Evolutionary conservation across 345 rosid species (phyloP).

Genomic region (Salix purpurea): DNA sequence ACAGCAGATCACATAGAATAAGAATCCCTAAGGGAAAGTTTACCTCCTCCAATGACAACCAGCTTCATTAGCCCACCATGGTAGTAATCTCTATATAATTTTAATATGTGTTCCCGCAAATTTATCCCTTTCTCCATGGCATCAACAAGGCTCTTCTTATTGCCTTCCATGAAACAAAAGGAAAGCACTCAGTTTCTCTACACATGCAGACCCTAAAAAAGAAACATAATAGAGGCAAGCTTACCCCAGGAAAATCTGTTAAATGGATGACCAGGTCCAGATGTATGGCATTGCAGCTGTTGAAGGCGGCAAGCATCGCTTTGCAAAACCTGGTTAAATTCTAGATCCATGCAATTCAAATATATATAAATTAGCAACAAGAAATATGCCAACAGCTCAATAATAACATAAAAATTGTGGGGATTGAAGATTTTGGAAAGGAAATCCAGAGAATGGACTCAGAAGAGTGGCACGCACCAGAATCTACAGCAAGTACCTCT

Average conservation of each 20-base stretch:
- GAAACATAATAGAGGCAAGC: conserved; percentile 26
- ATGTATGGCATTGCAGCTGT: conserved; percentile 88
- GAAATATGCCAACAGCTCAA: conserved; percentile 6
- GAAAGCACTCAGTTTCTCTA: conserved; percentile 8
- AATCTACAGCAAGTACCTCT: conserved; percentile 94
- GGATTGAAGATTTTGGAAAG: background rate
- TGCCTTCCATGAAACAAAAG: conserved; percentile 53
- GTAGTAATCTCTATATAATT: conserved; percentile 63
- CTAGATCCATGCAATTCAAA: conserved; percentile 39
- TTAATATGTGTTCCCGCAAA: conserved; percentile 65
- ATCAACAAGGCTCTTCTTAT: conserved; percentile 84
- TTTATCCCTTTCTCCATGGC: conserved; percentile 82
- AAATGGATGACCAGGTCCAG: conserved; percentile 62
- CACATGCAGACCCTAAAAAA: conserved; percentile 14
- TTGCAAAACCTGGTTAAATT: conserved; percentile 93
- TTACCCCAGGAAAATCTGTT: conserved; percentile 89
- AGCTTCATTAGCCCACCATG: conserved; percentile 93
- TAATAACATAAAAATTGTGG: background rate
- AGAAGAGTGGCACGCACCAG: conserved; percentile 48
- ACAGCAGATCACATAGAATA: conserved; percentile 1
- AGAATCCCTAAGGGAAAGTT: conserved; percentile 14
- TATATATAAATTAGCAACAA: conserved; percentile 17
- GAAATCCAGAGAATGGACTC: conserved; percentile 2
- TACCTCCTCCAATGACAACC: conserved; percentile 97
- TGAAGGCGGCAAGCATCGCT: conserved; percentile 89